Percentiles rank a stretch among this genome's conserved stretches.
phyloP scores from a whole-genome alignment of 2,329 filamentous ascomycete genomes.

The Monosporascus ibericus region DNA sequence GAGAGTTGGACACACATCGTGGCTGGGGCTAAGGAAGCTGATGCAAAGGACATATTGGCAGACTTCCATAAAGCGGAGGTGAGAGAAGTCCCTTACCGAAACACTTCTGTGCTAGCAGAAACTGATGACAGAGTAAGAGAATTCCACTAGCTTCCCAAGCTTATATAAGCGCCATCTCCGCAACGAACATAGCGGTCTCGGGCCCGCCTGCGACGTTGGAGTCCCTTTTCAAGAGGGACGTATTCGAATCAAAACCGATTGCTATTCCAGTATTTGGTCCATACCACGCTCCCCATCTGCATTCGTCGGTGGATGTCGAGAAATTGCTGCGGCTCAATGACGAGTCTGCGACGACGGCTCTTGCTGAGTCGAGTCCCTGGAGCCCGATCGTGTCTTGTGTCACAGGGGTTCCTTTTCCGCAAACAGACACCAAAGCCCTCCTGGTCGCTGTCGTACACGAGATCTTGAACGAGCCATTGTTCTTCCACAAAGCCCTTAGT shows the following conservation, averaged over 20 bases:
- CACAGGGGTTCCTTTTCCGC: conserved; percentile 36
- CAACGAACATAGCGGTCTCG: conserved; percentile 45
- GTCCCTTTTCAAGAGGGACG: conserved; percentile 33
- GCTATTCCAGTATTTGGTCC: conserved; percentile 49
- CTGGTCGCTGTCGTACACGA: conserved; percentile 38
- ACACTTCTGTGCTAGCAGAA: background rate
- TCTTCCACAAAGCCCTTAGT: conserved; percentile 42
- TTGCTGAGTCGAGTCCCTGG: conserved; percentile 37
- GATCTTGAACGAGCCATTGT: conserved; percentile 43
- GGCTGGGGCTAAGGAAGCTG: conserved; percentile 45
- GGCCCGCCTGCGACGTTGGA: conserved; percentile 46
- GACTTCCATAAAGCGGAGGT: conserved; percentile 54
- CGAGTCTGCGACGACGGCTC: conserved; percentile 28
- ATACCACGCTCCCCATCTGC: conserved; percentile 51
- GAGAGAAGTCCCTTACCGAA: conserved; percentile 10
- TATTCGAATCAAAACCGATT: conserved; percentile 36
- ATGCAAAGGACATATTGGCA: conserved; percentile 43
- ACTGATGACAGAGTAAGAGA: conserved; percentile 22
- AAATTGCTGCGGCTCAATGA: conserved; percentile 40
- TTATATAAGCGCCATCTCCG: conserved; percentile 49
- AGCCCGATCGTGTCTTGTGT: conserved; percentile 46
- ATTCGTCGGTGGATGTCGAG: conserved; percentile 36
- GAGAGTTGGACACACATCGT: conserved; percentile 64
- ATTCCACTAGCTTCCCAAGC: conserved; percentile 38
- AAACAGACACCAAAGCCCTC: conserved; percentile 35